Conservation (phyloP, 441 rosid species). For the Pelargonium citronellum region DNA sequence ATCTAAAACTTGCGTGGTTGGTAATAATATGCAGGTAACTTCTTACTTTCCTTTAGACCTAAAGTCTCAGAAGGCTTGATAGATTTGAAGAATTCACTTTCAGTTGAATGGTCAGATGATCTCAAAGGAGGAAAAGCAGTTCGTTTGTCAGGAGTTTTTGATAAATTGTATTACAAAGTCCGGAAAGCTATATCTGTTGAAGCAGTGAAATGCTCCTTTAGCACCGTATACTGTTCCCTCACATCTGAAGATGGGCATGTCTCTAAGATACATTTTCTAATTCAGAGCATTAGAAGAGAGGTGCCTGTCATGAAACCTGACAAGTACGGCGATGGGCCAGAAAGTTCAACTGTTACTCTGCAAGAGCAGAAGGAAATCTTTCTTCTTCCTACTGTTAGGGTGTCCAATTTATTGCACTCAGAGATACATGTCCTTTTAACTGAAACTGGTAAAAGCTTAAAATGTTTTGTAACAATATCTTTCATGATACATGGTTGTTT, state of each 20-base stretch:
- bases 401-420: slow-evolving; percentile 64
- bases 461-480: slow-evolving; percentile 16
- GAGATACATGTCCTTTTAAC: slow-evolving; percentile 65
- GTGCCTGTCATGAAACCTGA: slow-evolving; percentile 67
- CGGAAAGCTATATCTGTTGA: slow-evolving; percentile 61
- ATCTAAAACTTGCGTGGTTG: slow-evolving; percentile 19
- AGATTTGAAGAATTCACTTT: slow-evolving; percentile 37
- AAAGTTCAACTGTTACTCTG: slow-evolving; percentile 49
- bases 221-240: slow-evolving; percentile 65
- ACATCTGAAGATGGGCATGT: slow-evolving; percentile 42
- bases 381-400: slow-evolving; percentile 82
- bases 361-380: slow-evolving; percentile 84
- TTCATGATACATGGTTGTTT: slow-evolving; percentile 15
- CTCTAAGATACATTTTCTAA: slow-evolving; percentile 68
- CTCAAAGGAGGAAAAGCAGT: slow-evolving; percentile 90
- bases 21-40: slow-evolving; percentile 65
- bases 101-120: slow-evolving; percentile 84
- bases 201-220: slow-evolving; percentile 57
- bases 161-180: slow-evolving; percentile 73
- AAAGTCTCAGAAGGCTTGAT: slow-evolving; percentile 40
- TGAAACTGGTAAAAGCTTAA: slow-evolving; percentile 60
- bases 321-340: slow-evolving; percentile 37
- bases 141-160: slow-evolving; percentile 76
- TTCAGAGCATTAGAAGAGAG: slow-evolving; percentile 66
- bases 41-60: slow-evolving; percentile 90